phyloP scores from a whole-genome alignment of 179 eudicot species.

The Spinacia oleracea region DNA sequence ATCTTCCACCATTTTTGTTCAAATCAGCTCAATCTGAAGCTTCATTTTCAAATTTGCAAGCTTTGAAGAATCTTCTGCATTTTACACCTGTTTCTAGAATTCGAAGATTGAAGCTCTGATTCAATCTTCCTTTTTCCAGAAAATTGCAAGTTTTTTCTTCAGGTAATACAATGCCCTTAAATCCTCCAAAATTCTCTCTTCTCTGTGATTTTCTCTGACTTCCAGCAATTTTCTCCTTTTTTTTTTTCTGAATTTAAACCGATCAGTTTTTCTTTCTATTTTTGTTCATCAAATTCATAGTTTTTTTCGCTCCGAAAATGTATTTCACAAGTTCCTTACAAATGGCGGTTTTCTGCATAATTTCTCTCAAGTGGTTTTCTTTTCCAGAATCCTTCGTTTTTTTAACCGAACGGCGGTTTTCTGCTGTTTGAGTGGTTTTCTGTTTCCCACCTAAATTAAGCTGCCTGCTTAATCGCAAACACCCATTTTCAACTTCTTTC shows the following conservation, averaged over 20 bases:
- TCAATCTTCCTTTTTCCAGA: background rate
- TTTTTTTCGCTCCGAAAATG: background rate
- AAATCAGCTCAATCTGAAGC: background rate
- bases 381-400: background rate
- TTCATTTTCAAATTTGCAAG: background rate
- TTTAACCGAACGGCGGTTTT: background rate
- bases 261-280: background rate
- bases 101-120: background rate
- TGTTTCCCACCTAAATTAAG: background rate
- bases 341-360: background rate
- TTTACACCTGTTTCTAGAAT: background rate
- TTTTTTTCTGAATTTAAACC: background rate
- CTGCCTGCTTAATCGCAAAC: background rate
- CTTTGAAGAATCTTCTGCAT: background rate
- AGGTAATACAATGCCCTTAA: slow-evolving; percentile 7
- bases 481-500: background rate
- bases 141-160: background rate
- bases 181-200: background rate
- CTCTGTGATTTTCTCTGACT: background rate
- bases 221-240: background rate
- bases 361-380: background rate
- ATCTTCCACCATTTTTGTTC: background rate
- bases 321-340: background rate
- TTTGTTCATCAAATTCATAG: background rate
- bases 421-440: background rate